These are phyloP conservation scores for Hymenoscyphus linearis DNA, from an alignment of 2,329 filamentous ascomycete species.

Conservation along the genomic window DNA sequence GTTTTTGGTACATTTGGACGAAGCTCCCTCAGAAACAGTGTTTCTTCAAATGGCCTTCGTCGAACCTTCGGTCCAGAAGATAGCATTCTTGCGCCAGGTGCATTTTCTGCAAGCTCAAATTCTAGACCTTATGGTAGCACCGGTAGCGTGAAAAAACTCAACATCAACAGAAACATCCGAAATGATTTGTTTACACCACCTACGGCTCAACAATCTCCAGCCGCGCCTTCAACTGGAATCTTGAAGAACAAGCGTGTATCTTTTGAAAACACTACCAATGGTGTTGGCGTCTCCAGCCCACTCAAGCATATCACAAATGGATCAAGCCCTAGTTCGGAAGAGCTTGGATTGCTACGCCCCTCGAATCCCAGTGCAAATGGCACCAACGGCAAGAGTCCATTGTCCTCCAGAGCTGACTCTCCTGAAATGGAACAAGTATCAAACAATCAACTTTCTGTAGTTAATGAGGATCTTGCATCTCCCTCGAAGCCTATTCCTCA, in stretches of 20 bases:
- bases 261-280: constrained; percentile 63
- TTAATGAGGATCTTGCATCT: constrained; percentile 63
- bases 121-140: constrained; percentile 61
- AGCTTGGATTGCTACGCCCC: constrained; percentile 55
- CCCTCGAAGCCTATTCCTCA: constrained; percentile 9
- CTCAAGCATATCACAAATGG: constrained; percentile 34
- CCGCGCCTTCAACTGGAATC: constrained; percentile 42
- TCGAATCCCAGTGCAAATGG: constrained; percentile 40
- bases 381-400: constrained; percentile 39
- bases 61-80: constrained; percentile 77
- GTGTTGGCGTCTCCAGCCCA: constrained; percentile 36
- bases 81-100: constrained; percentile 79
- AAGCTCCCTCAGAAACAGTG: constrained; percentile 77
- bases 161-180: constrained; percentile 83
- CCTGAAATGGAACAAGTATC: constrained; percentile 66
- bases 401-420: constrained; percentile 32
- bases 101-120: constrained; percentile 66
- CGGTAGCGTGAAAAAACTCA: constrained; percentile 78
- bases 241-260: constrained; percentile 79
- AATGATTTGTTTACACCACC: constrained; percentile 64
- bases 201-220: constrained; percentile 32
- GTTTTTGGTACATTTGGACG: constrained; percentile 46
- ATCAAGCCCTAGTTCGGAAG: constrained; percentile 49
- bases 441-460: constrained; percentile 71
- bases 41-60: constrained; percentile 81